Conservation (phyloP, 495 filamentous ascomycete species). For the Tuber calosporum region DNA sequence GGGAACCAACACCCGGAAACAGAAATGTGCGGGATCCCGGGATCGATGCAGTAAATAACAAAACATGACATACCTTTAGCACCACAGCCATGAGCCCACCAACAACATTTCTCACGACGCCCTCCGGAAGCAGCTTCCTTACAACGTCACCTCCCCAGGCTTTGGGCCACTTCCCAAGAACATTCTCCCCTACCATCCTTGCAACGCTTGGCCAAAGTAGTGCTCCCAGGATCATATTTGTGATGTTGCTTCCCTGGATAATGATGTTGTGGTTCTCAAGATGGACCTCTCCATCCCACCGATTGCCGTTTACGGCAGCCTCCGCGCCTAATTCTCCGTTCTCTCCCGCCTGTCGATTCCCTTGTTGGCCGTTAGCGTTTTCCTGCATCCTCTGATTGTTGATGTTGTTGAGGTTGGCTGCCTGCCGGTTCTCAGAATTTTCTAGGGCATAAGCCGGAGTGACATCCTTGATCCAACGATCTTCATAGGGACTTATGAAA, state of each 20-base stretch:
- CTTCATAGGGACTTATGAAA: constrained; percentile 39
- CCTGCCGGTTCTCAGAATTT: constrained; percentile 22
- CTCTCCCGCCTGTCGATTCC: constrained; percentile 26
- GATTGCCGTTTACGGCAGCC: constrained; percentile 22
- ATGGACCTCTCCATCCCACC: constrained; percentile 40
- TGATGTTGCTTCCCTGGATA: constrained; percentile 41
- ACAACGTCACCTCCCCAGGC: constrained; percentile 39
- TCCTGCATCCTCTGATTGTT: constrained; percentile 31
- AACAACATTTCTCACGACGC: constrained; percentile 40
- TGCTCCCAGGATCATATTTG: constrained; percentile 40
- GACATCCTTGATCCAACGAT: constrained; percentile 40
- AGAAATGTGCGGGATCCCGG: neutral
- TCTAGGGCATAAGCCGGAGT: constrained; percentile 37
- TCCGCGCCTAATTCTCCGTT: constrained; percentile 22
- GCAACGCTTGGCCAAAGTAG: constrained; percentile 41
- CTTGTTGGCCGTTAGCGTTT: constrained; percentile 24
- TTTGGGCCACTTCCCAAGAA: constrained; percentile 37
- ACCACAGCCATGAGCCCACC: constrained; percentile 41
- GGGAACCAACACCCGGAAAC: constrained; percentile 11
- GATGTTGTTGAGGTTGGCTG: constrained; percentile 9
- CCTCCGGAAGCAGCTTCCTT: constrained; percentile 38
- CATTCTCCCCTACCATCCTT: constrained; percentile 36
- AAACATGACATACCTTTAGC: constrained; percentile 37
- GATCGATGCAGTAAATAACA: neutral
- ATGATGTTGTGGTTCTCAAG: constrained; percentile 42